Conservation (phyloP, 495 filamentous ascomycete genomes). For the Penicillium maclennaniae region DNA sequence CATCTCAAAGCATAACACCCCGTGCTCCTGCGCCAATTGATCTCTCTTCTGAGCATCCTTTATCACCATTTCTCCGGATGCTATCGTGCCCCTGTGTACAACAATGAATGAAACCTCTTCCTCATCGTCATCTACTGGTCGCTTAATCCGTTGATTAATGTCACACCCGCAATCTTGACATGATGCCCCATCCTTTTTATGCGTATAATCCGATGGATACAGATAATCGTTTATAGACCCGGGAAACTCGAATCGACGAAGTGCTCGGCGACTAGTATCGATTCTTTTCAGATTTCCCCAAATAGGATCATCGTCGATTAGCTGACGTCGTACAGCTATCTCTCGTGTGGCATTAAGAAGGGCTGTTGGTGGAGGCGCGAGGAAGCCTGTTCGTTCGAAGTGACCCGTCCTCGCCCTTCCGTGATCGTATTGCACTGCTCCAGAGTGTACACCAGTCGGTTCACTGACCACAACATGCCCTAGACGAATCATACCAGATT, state of each 20-base stretch:
- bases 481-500: slow-evolving; percentile 27
- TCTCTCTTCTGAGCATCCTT: slow-evolving; percentile 24
- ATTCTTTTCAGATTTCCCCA: slow-evolving; percentile 11
- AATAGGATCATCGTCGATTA: slow-evolving; percentile 10
- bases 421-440: slow-evolving; percentile 27
- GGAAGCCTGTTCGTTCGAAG: slow-evolving; percentile 15
- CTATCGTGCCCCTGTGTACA: slow-evolving; percentile 36
- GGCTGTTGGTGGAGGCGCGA: slow-evolving; percentile 17
- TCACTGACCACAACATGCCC: slow-evolving; percentile 36
- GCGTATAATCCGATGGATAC: slow-evolving; percentile 21
- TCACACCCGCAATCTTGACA: slow-evolving; percentile 20
- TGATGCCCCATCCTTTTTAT: slow-evolving; percentile 4
- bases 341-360: slow-evolving; percentile 19
- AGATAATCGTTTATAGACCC: slow-evolving; percentile 22
- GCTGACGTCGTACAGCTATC: slow-evolving; percentile 5
- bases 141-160: slow-evolving; percentile 4
- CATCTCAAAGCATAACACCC: slow-evolving; percentile 39
- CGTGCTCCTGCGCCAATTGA: slow-evolving; percentile 5
- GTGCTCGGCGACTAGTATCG: not conserved
- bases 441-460: slow-evolving; percentile 17
- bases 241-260: slow-evolving; percentile 15
- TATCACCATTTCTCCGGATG: slow-evolving; percentile 32
- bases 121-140: slow-evolving; percentile 9
- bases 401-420: slow-evolving; percentile 20
- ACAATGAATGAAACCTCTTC: slow-evolving; percentile 7